Evolutionary conservation across 1,284 basidiomycete species (phyloP), one percentile per base, ranked within the genome.

Genomic region (Ganoderma sinense): DNA sequence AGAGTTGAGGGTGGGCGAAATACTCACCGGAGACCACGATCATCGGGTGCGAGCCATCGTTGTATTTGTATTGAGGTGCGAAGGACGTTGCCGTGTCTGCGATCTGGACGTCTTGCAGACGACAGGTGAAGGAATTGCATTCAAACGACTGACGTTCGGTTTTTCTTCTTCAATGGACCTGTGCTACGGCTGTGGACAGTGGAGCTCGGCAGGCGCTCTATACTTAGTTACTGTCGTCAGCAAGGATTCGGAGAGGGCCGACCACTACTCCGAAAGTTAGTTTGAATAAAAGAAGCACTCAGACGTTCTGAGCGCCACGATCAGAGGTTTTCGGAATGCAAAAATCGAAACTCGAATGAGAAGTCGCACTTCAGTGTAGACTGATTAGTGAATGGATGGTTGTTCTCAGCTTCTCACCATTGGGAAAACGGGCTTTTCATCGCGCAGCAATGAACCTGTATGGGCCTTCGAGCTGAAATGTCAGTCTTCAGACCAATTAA

Each of bases 1-100:
- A 40, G 51, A 26, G 55, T 14, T 23, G 56, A 26, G 20, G 61
- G 36, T 65, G 43, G 60, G 56, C 7, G 31, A 29, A 40, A 59
- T 63, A 65, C 59, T 59, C 40, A 16, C 60, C 20, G 33, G 67
- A 64, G 59, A 8, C 71, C 71, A 70, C 71, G 71, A 73, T 65
- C 45, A 65, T 73, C 71, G 71, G 71, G 67, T 39, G 39, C 31
- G 23, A 40, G 41, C 48, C 43, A 65, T 65, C 67, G 60, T 40
- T 67, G n/a, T n/a, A n/a, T n/a, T n/a, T n/a, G 41, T n/a, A 14
- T 16, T 45, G 10, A 14, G 56, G 31, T 55, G 63, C 67, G 67
- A 51, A 48, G 33, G 23, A 40, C 53, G 40, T 51, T 23, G 7
- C 65, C 53, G 10, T 31, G 33, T 55, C 29, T n/a, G 51, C 56